These are phyloP conservation scores for Xeromyces bisporus DNA, from an alignment of 495 filamentous ascomycete genomes.

Conservation along the genomic window DNA sequence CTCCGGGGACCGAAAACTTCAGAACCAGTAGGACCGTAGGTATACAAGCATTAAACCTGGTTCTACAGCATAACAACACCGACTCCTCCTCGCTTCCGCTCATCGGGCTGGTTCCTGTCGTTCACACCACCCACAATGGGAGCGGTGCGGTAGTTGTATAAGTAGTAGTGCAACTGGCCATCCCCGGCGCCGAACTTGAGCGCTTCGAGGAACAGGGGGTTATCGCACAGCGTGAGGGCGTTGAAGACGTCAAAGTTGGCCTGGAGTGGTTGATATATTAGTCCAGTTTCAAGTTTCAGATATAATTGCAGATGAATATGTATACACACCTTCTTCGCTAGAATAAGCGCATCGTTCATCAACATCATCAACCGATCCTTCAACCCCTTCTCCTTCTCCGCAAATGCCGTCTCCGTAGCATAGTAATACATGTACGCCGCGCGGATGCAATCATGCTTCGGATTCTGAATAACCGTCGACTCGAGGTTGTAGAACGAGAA, in stretches of 20 bases:
- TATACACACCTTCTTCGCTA: slow-evolving; percentile 55
- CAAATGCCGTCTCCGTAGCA: slow-evolving; percentile 67
- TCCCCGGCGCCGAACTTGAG: slow-evolving; percentile 91
- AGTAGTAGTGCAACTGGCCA: slow-evolving; percentile 85
- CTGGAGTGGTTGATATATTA: slow-evolving; percentile 17
- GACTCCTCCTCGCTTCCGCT: slow-evolving; percentile 61
- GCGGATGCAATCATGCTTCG: slow-evolving; percentile 56
- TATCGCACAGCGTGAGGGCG: slow-evolving; percentile 81
- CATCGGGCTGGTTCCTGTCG: slow-evolving; percentile 54
- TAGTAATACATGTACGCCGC: slow-evolving; percentile 97
- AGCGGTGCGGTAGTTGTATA: slow-evolving; percentile 86
- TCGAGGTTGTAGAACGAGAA: slow-evolving; percentile 94
- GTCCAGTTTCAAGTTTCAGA: too few relatives aligned
- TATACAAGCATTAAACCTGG: too few relatives aligned
- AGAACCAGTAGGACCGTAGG: too few relatives aligned
- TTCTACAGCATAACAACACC: slow-evolving; percentile 81
- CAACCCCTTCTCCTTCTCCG: slow-evolving; percentile 36
- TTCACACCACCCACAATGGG: slow-evolving; percentile 72
- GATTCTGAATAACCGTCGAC: slow-evolving; percentile 67
- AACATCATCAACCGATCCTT: slow-evolving; percentile 57
- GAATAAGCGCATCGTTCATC: slow-evolving; percentile 70
- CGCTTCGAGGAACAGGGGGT: slow-evolving; percentile 76
- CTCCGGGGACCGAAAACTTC: too few relatives aligned
- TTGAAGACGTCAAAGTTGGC: slow-evolving; percentile 92
- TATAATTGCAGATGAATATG: too few relatives aligned